Percentiles rank a stretch among this genome's conserved stretches.
phyloP scores from a whole-genome alignment of 768 basidiomycete genomes.

The Krasilnikovozyma curviuscula region DNA sequence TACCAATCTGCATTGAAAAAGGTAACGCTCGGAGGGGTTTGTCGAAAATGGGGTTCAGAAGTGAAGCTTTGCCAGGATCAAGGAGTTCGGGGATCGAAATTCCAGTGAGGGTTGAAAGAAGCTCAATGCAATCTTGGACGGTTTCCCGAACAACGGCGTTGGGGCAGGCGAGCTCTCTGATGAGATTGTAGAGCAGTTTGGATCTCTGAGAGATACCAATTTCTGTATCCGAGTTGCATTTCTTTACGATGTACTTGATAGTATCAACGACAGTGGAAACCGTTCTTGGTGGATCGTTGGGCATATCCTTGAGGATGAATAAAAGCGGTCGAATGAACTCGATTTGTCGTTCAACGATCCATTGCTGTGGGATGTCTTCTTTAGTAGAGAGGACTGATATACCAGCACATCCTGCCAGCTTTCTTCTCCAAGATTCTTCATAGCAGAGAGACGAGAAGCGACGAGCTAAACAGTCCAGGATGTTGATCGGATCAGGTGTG shows the following conservation, averaged over 20 bases:
- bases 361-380: conserved; percentile 49
- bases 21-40: conserved; percentile 89
- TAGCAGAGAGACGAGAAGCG: conserved; percentile 71
- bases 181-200: conserved; percentile 30
- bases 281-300: conserved; percentile 65
- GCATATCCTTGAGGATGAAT: conserved; percentile 84
- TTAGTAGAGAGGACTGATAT: conserved; percentile 60
- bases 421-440: conserved; percentile 74
- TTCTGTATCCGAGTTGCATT: conserved; percentile 17
- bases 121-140: conserved; percentile 56
- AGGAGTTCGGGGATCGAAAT: conserved; percentile 61
- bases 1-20: conserved; percentile 86
- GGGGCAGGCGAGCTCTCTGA: conserved; percentile 62
- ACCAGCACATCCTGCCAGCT: conserved; percentile 73
- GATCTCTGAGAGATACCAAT: conserved; percentile 25
- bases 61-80: conserved; percentile 57
- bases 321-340: conserved; percentile 78
- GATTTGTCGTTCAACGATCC: conserved; percentile 69
- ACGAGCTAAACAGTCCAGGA: conserved; percentile 62
- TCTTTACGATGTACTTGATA: conserved; percentile 32
- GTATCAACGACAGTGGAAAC: conserved; percentile 59
- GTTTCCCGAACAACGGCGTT: conserved; percentile 68
- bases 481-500: conserved; percentile 18
- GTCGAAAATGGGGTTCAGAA: conserved; percentile 78
- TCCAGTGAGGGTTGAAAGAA: conserved; percentile 54